phyloP scores from a whole-genome alignment of 352 stramenopile species.

The Bremia lactucae region DNA sequence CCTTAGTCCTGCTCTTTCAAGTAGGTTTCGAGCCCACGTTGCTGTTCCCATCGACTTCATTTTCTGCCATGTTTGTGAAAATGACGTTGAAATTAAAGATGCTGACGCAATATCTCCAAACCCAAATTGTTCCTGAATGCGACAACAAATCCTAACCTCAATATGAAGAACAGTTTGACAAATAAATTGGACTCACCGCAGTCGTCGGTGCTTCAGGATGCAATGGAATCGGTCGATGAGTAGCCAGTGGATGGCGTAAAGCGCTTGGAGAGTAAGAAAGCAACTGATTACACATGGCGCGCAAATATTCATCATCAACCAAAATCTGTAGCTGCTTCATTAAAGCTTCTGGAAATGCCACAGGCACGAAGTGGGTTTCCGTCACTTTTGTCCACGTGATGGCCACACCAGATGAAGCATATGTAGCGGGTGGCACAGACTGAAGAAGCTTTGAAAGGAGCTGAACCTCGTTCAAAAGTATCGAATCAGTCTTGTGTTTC shows the following conservation, averaged over 20 bases:
- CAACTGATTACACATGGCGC: constrained; percentile 31
- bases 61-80: constrained; percentile 49
- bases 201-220: constrained; percentile 36
- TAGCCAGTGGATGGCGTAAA: constrained; percentile 30
- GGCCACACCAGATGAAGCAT: constrained; percentile 32
- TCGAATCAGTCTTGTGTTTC: constrained; percentile 12
- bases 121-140: constrained; percentile 60
- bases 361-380: constrained; percentile 48
- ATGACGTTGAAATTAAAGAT: constrained; percentile 30
- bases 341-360: constrained; percentile 45
- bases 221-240: constrained; percentile 33
- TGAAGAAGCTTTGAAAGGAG: constrained; percentile 38
- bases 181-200: constrained; percentile 16
- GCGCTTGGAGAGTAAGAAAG: constrained; percentile 27
- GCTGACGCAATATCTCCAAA: constrained; percentile 63
- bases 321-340: constrained; percentile 42
- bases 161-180: background rate
- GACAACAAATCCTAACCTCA: background rate
- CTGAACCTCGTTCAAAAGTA: constrained; percentile 27
- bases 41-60: constrained; percentile 42
- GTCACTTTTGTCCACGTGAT: constrained; percentile 64
- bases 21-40: constrained; percentile 42
- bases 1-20: constrained; percentile 40
- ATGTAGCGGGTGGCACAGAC: constrained; percentile 39
- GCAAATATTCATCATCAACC: constrained; percentile 38